Conservation (phyloP, 805 yeast species). For the Lachancea meyersii region DNA sequence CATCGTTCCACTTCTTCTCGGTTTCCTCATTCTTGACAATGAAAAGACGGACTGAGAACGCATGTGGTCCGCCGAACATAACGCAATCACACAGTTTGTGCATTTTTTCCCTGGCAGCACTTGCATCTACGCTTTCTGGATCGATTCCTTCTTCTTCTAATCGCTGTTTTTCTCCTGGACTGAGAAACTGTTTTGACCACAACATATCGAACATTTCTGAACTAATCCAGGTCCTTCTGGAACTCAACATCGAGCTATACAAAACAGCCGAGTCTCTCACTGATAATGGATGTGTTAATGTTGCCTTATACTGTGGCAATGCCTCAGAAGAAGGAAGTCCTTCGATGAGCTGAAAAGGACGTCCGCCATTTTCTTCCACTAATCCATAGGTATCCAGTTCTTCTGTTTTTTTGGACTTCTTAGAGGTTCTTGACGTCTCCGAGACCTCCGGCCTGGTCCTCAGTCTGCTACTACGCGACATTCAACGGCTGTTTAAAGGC, state of each 20-base stretch:
- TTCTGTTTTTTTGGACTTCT: slow-evolving; percentile 22
- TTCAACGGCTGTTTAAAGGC: neutral
- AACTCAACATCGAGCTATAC: slow-evolving; percentile 63
- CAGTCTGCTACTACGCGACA: slow-evolving; percentile 8
- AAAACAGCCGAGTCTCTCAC: slow-evolving; percentile 68
- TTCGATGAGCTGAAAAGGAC: slow-evolving; percentile 60
- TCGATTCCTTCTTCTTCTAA: slow-evolving; percentile 12
- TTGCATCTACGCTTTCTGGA: slow-evolving; percentile 12
- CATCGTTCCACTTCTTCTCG: slow-evolving; percentile 43
- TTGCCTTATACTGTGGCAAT: slow-evolving; percentile 47
- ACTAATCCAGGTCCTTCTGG: slow-evolving; percentile 63
- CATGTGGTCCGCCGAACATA: slow-evolving; percentile 76
- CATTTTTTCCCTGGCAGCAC: slow-evolving; percentile 71
- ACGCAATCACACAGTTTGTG: slow-evolving; percentile 75
- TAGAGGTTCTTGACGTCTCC: slow-evolving; percentile 16
- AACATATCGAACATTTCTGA: slow-evolving; percentile 66
- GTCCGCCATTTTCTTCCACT: slow-evolving; percentile 11
- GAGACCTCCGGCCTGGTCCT: slow-evolving; percentile 3
- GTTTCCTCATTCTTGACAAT: slow-evolving; percentile 76
- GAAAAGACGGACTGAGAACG: slow-evolving; percentile 68
- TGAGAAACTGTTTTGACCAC: slow-evolving; percentile 63
- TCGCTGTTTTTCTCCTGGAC: slow-evolving; percentile 29
- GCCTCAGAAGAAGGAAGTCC: slow-evolving; percentile 62
- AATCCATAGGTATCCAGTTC: slow-evolving; percentile 20
- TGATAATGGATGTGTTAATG: slow-evolving; percentile 59